Base-by-base conservation (phyloP, 2,329 filamentous ascomycete genomes). In the Emydomyces testavorans region DNA sequence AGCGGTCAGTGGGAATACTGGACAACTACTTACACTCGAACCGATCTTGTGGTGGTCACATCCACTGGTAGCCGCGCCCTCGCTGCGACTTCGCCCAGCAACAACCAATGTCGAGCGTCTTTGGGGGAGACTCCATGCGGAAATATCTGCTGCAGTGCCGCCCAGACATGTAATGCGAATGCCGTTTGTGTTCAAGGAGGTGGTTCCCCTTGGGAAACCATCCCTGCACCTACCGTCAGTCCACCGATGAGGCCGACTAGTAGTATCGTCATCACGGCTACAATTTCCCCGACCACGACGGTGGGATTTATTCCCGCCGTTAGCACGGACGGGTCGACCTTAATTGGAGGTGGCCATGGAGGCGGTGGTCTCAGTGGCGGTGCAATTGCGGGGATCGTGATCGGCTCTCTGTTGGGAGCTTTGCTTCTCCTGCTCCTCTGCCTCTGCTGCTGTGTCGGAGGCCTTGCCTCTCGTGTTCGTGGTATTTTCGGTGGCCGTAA, bases 1-100 rank as follows among this genome's bases (percentile, higher is more conserved):
- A 57, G 58, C 11, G 73, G 72, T n/a, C 61, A 65, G 52, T 80
- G 76, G 75, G 59, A 73, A 52, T 73, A 72, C 61, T 77, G 67
- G 57, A 81, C 77, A 15, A 75, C 74, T 2, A 78, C 74, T 4
- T 79, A 66, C 56, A 68, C 75, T 10, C 52, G 77, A 58, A 79
- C 75, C 10, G 72, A 73, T 45, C 63, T 71, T 5, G 60, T 72
- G 36, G 78, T 76, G 2, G 64, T 68, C 50, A 79, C 76, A 4
- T 71, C 70, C 5, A 71, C 75, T 26, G 74, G 71, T 61, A 80
- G 76, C 60, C 66, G 63, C 34, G 60, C 59, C 44, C 24, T 62
- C 53, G 43, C 60, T 23, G 44, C 58, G 36, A 45, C 53, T 35
- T 55, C 60, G 6, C 50, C 56, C 18, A 52, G 53, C 49, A 50